Percentiles rank a stretch among this genome's conserved stretches.
Evolutionary conservation across 768 basidiomycete species (phyloP).

Genomic region (Mrakia hoshinonis): DNA sequence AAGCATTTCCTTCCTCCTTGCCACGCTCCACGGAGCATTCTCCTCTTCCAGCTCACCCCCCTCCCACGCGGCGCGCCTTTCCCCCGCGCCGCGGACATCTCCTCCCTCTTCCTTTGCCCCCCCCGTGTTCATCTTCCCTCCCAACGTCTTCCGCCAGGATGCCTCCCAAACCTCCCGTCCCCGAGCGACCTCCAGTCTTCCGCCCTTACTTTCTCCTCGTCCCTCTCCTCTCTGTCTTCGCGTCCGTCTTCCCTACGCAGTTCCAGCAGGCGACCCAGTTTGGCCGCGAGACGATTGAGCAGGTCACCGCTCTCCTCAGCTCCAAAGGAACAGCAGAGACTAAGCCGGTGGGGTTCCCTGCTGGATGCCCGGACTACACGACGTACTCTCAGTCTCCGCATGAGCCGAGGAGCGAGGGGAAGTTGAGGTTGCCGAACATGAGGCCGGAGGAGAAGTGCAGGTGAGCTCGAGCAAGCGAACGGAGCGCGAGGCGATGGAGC

Average conservation of each 20-base stretch:
- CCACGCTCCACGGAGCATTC: not conserved
- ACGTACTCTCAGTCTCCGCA: conserved; percentile 49
- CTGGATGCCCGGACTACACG: conserved; percentile 31
- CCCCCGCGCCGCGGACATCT: not conserved
- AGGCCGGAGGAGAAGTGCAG: conserved; percentile 57
- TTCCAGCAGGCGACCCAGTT: too few relatives aligned
- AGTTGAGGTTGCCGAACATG: conserved; percentile 62
- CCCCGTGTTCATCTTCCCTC: not conserved
- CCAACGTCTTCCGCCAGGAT: not conserved
- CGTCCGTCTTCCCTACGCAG: too few relatives aligned
- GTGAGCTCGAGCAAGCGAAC: conserved; percentile 52
- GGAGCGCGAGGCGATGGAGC: not conserved
- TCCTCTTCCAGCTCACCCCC: not conserved
- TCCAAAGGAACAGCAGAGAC: too few relatives aligned
- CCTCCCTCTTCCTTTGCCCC: not conserved
- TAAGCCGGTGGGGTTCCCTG: too few relatives aligned
- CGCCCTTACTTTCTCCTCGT: not conserved
- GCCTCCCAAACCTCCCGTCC: not conserved
- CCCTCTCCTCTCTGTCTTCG: conserved; percentile 40
- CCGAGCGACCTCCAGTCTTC: not conserved
- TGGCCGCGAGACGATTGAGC: too few relatives aligned
- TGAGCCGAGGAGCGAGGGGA: conserved; percentile 53
- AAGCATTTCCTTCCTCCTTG: not conserved
- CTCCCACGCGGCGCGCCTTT: not conserved
- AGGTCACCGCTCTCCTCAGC: too few relatives aligned